Evolutionary conservation across 1,284 basidiomycete species (phyloP), one percentile per base, ranked within the genome.

Genomic region (Agaricales sp.): DNA sequence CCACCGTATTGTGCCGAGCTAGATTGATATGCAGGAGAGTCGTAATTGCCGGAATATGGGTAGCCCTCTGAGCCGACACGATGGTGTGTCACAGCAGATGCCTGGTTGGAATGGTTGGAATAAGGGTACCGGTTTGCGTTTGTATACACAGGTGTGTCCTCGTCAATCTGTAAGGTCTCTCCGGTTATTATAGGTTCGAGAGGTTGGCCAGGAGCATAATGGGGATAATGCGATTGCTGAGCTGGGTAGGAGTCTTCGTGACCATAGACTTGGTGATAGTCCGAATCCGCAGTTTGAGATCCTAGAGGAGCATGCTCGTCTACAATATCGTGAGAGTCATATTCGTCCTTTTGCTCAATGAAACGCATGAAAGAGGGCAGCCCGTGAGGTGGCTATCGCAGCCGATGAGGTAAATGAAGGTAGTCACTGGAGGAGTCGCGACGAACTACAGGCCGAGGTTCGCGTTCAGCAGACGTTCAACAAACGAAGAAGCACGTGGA

Each of bases 171-270:
- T 3, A 75, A 61, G 0, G 73, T 73, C 57, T 75, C 73, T 35
- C 73, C 73, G 12, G 73, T 75, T 21, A 69, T 62, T 18, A 76
- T 75, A 0, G 74, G 71, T 24, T 64, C 70, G 11, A 75, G 62
- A 50, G 64, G 66, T 56, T 74, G 71, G 3, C 73, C 72, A 39
- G 70, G 73, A 35, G n/a, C 30, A n/a, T 35, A 35, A 11, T 35
- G 30, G 8, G 30, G 30, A n/a, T 35, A 35, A 11, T 8, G 30
- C 8, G 30, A 8, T 8, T n/a, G 30, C n/a, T 35, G 30, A 35
- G 30, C 30, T 35, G 30, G n/a, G 30, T 35, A 35, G 30, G n/a
- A 11, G 30, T 8, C 30, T 35, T n/a, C 11, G 30, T 35, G 30
- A n/a, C 11, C 30, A 35, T 8, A 8, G 30, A 11, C n/a, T n/a